Percentiles rank a stretch among this genome's conserved stretches.
Conservation (phyloP, 2,329 filamentous ascomycete genomes). For the Canariomyces notabilis region DNA sequence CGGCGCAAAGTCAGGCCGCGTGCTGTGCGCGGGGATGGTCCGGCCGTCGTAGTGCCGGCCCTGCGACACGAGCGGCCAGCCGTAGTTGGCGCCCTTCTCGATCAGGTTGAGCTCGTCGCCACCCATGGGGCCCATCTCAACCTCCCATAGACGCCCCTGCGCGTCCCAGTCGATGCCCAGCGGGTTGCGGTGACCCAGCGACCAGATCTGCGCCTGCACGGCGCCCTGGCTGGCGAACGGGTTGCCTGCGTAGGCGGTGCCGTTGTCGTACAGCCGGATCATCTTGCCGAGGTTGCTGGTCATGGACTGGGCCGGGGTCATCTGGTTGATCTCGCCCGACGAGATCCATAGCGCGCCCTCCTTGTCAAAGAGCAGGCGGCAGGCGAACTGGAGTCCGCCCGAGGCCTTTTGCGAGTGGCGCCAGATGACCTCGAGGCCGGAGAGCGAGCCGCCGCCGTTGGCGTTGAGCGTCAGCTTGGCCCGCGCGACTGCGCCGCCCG, state of each 20-base stretch:
- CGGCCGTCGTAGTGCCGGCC: constrained; percentile 31
- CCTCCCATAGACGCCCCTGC: constrained; percentile 32
- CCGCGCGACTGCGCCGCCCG: constrained; percentile 30
- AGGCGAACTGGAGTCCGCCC: constrained; percentile 30
- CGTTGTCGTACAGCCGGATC: constrained; percentile 32
- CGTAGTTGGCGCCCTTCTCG: constrained; percentile 32
- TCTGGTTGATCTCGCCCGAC: constrained; percentile 32
- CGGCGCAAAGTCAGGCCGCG: constrained; percentile 29
- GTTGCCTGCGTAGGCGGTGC: constrained; percentile 30
- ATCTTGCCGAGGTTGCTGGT: constrained; percentile 33
- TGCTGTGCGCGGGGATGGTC: constrained; percentile 30
- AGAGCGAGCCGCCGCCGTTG: constrained; percentile 29
- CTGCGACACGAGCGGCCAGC: constrained; percentile 32
- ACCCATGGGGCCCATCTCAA: constrained; percentile 34
- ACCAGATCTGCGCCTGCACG: constrained; percentile 30
- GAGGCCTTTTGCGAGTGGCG: constrained; percentile 29
- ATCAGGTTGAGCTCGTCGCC: constrained; percentile 35
- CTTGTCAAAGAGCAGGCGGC: constrained; percentile 30
- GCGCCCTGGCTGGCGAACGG: constrained; percentile 30
- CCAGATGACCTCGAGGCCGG: constrained; percentile 31
- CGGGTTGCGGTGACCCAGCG: constrained; percentile 32
- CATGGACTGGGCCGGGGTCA: constrained; percentile 30
- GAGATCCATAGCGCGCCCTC: constrained; percentile 31
- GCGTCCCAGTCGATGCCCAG: constrained; percentile 33
- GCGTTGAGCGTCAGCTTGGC: constrained; percentile 29